Evolutionary conservation across 2,329 filamentous ascomycete genomes (phyloP), one percentile per base, ranked within the genome.

Genomic region (Onygenales sp.): DNA sequence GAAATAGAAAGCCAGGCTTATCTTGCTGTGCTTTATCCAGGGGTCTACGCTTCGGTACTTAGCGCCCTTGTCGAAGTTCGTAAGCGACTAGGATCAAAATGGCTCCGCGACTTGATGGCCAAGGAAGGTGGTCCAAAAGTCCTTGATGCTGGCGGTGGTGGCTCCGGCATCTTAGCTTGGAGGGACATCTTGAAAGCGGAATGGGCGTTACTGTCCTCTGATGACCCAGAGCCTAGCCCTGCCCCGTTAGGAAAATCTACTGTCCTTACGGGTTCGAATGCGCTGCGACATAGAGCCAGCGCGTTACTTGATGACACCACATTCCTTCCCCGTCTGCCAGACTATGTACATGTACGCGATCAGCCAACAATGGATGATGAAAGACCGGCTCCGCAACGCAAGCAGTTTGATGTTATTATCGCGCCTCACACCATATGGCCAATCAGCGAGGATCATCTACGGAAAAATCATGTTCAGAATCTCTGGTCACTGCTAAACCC

Each of bases 271-370:
- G 89, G 84, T 0, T 87, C 88, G 0, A 82, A 89, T 57, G 74
- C 82, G 2, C 75, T 98, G 32, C 83, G 90, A 14, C 77, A 87
- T 53, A 85, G 90, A 34, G 77, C 89, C 27, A 88, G 89, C 59
- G 77, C 75, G 14, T 80, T 97, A 57, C 74, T 98, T 10, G 80
- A 94, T 39, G 86, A 96, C 66, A 97, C 93, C 0, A 94, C 87
- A 0, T 96, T 98, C 65, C 77, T 98, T 6, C 91, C 92, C 6
- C 84, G 91, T 3, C 74, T 97, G n/a, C 93, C 93, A 0, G 89
- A 97, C 63, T 90, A 92, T 58, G 70, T 89, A 31, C 85, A 84
- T 54, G 80, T 81, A 48, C 75, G 78, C 8, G 77, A 81, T 14
- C 74, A 75, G 54, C 77, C 72, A 4, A 74, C 79, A 37, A 66